Conservation (phyloP, 768 basidiomycete genomes). For the Lactarius akahatsu region DNA sequence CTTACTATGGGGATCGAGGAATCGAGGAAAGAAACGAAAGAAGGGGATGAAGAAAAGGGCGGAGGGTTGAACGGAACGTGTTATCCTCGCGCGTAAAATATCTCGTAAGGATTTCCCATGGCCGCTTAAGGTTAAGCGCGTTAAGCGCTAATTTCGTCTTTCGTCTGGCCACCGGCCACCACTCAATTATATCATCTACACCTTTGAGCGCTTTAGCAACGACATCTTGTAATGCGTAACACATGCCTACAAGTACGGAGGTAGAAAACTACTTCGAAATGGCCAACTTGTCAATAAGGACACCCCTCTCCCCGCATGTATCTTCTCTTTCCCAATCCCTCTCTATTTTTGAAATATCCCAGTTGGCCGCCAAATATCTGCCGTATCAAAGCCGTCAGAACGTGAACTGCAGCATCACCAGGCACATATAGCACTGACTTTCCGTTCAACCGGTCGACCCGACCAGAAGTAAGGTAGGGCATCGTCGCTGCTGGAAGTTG, state of each 20-base stretch:
- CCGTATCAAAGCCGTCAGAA: background rate
- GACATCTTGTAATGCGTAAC: background rate
- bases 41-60: constrained; percentile 44
- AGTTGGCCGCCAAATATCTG: background rate
- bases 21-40: constrained; percentile 35
- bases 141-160: no score
- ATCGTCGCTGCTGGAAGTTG: no score
- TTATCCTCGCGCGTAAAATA: constrained; percentile 22
- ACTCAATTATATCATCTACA: background rate
- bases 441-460: constrained; percentile 1
- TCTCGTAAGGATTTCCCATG: constrained; percentile 24
- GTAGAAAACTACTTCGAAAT: background rate
- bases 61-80: constrained; percentile 33
- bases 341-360: background rate
- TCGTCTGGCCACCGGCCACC: no score
- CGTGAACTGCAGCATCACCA: no score
- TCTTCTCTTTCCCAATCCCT: background rate
- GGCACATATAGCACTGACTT: constrained; percentile 9
- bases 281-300: background rate
- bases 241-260: background rate
- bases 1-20: constrained; percentile 32
- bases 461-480: no score
- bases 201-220: background rate
- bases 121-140: constrained; percentile 8
- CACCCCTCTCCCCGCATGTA: background rate